Evolutionary conservation across 306 rosid genomes (phyloP).

Genomic region (Vigna unguiculata): DNA sequence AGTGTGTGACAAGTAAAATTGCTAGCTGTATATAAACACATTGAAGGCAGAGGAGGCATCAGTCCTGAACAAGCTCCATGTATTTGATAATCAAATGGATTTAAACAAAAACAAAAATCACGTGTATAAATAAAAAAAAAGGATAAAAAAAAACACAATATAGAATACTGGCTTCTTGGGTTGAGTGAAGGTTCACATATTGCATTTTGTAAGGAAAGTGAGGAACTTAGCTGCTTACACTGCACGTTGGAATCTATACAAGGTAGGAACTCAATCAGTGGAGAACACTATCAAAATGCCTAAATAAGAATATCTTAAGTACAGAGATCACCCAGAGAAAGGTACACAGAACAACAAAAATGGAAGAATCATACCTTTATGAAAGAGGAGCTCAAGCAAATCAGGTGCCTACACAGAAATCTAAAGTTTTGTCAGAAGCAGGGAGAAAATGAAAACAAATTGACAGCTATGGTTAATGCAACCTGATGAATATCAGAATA

Average conservation of each 20-base stretch:
- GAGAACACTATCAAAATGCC: constrained; percentile 25
- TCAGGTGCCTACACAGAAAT: constrained; percentile 81
- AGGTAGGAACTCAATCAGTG: constrained; percentile 34
- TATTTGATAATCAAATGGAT: too few species aligned
- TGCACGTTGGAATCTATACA: too few species aligned
- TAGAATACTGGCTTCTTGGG: neutral
- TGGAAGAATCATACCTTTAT: constrained; percentile 59
- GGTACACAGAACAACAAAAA: constrained; percentile 30
- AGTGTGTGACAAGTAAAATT: too few species aligned
- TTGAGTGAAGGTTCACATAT: constrained; percentile 9
- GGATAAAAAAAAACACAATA: too few species aligned
- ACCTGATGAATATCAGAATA: too few species aligned
- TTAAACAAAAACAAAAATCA: too few species aligned
- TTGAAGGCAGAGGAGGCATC: too few species aligned
- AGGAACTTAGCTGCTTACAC: too few species aligned
- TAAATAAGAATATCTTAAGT: constrained; percentile 4
- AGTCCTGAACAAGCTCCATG: too few species aligned
- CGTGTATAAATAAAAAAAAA: too few species aligned
- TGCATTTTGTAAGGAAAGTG: too few species aligned
- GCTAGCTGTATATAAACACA: too few species aligned
- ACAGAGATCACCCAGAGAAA: constrained; percentile 22
- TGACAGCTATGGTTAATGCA: constrained; percentile 13
- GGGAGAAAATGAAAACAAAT: constrained; percentile 28
- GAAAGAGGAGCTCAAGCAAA: constrained; percentile 77
- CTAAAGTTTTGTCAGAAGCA: constrained; percentile 48